Evolutionary conservation across 2,329 filamentous ascomycete genomes (phyloP).

Genomic region (Colletotrichum orbiculare): DNA sequence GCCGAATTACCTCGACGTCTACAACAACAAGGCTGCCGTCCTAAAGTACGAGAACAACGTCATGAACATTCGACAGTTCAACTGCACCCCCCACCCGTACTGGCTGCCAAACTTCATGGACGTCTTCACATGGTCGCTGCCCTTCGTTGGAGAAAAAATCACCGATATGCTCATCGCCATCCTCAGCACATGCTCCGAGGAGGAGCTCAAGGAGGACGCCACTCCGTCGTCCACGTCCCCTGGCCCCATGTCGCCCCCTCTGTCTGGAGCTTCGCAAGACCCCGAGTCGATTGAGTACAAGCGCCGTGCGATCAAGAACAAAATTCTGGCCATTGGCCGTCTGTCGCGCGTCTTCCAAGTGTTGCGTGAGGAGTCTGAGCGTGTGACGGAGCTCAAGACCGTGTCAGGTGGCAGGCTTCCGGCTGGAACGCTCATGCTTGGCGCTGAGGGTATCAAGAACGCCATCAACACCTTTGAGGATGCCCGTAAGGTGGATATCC

Average conservation of each 20-base stretch:
- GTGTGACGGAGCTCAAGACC: slow-evolving; percentile 97
- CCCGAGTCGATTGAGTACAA: slow-evolving; percentile 93
- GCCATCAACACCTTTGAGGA: slow-evolving; percentile 98
- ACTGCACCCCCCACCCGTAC: slow-evolving; percentile 98
- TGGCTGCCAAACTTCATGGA: slow-evolving; percentile 99
- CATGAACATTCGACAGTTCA: slow-evolving; percentile 99
- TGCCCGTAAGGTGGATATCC: slow-evolving; percentile 93
- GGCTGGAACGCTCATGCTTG: slow-evolving; percentile 96
- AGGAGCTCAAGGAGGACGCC: slow-evolving; percentile 92
- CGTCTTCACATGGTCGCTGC: slow-evolving; percentile 99
- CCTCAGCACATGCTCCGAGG: slow-evolving; percentile 98
- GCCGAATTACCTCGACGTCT: slow-evolving; percentile 98
- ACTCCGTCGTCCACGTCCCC: slow-evolving; percentile 76
- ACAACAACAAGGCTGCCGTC: slow-evolving; percentile 99
- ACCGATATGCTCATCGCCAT: slow-evolving; percentile 99
- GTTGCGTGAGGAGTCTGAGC: slow-evolving; percentile 94
- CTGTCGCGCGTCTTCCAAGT: slow-evolving; percentile 99
- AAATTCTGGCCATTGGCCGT: slow-evolving; percentile 96
- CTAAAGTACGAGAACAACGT: slow-evolving; percentile 99
- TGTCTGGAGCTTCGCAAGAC: slow-evolving; percentile 66
- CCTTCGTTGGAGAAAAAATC: slow-evolving; percentile 98
- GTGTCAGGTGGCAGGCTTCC: slow-evolving; percentile 92
- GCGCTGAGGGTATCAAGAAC: slow-evolving; percentile 98
- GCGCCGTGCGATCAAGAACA: slow-evolving; percentile 98
- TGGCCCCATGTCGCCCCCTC: slow-evolving; percentile 79